These are phyloP conservation scores for Irpex sp. DNA, from an alignment of 1,284 basidiomycete genomes.

Conservation along the genomic window DNA sequence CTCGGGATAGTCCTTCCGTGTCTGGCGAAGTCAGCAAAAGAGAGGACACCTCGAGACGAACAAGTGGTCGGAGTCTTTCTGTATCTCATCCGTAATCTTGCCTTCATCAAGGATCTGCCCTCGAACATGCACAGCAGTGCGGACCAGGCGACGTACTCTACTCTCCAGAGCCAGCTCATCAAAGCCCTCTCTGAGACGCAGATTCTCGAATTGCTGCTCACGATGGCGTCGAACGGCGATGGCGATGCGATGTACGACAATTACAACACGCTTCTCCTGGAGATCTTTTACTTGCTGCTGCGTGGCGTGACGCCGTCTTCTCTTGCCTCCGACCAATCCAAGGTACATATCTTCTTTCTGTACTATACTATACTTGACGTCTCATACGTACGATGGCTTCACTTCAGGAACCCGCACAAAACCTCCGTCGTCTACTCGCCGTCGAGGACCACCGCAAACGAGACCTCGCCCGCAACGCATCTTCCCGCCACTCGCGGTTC, in stretches of 20 bases:
- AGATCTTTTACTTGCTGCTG: slow-evolving; percentile 87
- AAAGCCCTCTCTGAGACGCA: slow-evolving; percentile 69
- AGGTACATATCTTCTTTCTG: slow-evolving; percentile 41
- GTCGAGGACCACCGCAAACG: slow-evolving; percentile 64
- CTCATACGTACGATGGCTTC: slow-evolving; percentile 3
- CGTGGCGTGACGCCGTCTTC: slow-evolving; percentile 68
- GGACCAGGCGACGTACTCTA: slow-evolving; percentile 73
- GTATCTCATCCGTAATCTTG: slow-evolving; percentile 86
- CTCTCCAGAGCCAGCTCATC: slow-evolving; percentile 77
- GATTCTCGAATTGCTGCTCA: slow-evolving; percentile 76
- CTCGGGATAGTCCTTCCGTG: slow-evolving; percentile 71
- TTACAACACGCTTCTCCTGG: slow-evolving; percentile 86
- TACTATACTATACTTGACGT: not conserved
- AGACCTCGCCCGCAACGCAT: slow-evolving; percentile 53
- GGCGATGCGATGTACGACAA: slow-evolving; percentile 73
- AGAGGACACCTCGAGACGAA: slow-evolving; percentile 75
- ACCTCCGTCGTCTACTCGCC: slow-evolving; percentile 68
- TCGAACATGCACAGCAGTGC: slow-evolving; percentile 64
- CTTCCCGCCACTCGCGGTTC: slow-evolving; percentile 90
- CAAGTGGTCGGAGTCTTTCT: slow-evolving; percentile 88
- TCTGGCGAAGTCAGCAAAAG: slow-evolving; percentile 55
- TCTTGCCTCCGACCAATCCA: slow-evolving; percentile 63
- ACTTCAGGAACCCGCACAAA: slow-evolving; percentile 60
- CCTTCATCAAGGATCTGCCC: slow-evolving; percentile 83
- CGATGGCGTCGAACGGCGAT: slow-evolving; percentile 73